Evolutionary conservation across 1,139 yeast species (phyloP).

Genomic region (Candida gigantensis): DNA sequence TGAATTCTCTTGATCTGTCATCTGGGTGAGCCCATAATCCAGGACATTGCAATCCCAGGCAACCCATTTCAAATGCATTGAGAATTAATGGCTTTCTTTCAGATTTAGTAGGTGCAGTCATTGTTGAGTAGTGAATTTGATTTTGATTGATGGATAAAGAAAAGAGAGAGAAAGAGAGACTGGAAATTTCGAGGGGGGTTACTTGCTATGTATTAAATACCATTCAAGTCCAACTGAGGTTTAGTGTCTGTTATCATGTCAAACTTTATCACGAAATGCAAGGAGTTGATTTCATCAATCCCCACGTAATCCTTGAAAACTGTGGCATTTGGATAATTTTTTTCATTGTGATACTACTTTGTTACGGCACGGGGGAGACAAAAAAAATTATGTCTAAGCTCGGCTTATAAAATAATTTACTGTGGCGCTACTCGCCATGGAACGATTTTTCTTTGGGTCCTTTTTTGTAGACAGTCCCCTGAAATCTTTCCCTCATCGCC

Average conservation of each 20-base stretch:
- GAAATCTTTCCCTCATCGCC: too few species aligned
- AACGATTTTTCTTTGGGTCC: too few species aligned
- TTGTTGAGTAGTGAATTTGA: background rate
- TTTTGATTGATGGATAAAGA: background rate
- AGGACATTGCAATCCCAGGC: slow-evolving; percentile 40
- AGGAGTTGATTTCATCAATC: background rate
- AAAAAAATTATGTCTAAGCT: too few species aligned
- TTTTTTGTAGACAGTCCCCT: too few species aligned
- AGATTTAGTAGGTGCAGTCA: slow-evolving; percentile 5
- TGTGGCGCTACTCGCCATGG: too few species aligned
- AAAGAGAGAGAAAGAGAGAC: background rate
- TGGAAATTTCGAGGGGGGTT: too few species aligned
- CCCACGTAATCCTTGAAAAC: too few species aligned
- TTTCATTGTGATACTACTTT: background rate
- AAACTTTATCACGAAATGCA: background rate
- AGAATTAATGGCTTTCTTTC: slow-evolving; percentile 26
- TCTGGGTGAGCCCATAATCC: slow-evolving; percentile 48
- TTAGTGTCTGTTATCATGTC: background rate
- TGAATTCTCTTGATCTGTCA: slow-evolving; percentile 35
- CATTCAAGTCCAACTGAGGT: too few species aligned
- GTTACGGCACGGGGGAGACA: too few species aligned
- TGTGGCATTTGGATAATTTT: background rate
- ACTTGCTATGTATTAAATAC: too few species aligned
- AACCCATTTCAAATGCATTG: slow-evolving; percentile 43
- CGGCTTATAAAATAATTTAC: too few species aligned